Evolutionary conservation across 805 yeast genomes (phyloP), one percentile per base, ranked within the genome.

Genomic region (Saitoella complicata): DNA sequence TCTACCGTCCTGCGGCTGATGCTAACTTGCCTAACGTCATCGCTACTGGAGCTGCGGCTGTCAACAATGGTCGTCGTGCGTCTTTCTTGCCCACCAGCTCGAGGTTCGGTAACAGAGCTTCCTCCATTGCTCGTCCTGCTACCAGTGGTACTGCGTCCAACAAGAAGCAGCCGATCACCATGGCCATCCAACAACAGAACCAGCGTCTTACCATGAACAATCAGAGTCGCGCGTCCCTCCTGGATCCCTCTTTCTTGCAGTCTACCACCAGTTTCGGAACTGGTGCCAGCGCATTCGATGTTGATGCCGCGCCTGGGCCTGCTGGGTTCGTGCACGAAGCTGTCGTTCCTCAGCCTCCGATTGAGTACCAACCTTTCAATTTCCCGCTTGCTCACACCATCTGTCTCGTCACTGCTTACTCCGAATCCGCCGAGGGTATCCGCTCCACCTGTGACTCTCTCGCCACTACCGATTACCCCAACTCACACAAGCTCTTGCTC

Each of bases 381-480:
- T 84, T 66, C 54, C 85, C 98, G 10, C 70, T 91, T 53, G 69
- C 80, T 10, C 91, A 81, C 53, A 69, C 77, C 0, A 71, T 82
- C 55, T 76, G 79, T 52, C 66, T 80, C 47, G 94, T 91, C 7
- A 91, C 98, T 1, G 88, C 96, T 57, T 91, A 91, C 58, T 86
- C 96, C 1, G 98, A 91, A 65, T 94, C 85, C 59, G 82, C 75
- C 53, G 80, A 70, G 8, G 95, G 93, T 49, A 62, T 91, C 46
- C 71, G 97, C 55, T 76, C 88, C 1, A 86, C 97, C 0, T 61
- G 88, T 51, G 97, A 91, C 60, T 88, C 97, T 1, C 59, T 91
- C 43, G 83, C 94, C n/a, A 84, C 95, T 1, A 85, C 96, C 1
- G 94, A 85, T 51, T 91, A 81, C 61, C 96, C 97, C 45, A 87